Evolutionary conservation across 345 rosid species (phyloP).

Genomic region (Melaleuca quinquenervia): DNA sequence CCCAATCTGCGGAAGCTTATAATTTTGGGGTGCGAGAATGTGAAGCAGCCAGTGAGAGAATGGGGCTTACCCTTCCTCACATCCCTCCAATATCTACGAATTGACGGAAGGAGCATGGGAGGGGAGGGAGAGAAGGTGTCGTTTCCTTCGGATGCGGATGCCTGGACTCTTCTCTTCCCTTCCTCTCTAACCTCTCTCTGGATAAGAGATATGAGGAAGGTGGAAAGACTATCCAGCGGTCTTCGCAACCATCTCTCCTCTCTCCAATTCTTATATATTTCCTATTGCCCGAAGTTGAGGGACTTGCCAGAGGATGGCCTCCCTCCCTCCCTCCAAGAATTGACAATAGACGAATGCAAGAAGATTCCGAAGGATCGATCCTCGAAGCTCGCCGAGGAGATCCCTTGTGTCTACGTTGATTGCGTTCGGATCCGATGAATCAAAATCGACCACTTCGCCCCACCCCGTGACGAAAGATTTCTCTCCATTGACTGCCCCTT

Average conservation of each 20-base stretch:
- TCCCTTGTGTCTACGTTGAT: not conserved
- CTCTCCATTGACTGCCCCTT: not conserved
- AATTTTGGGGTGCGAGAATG: not conserved
- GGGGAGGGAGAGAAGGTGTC: not conserved
- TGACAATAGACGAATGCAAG: no score
- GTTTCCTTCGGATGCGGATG: not conserved
- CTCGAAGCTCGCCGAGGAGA: not conserved
- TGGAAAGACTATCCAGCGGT: not conserved
- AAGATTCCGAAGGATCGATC: no score
- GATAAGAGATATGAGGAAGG: not conserved
- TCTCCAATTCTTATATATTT: not conserved
- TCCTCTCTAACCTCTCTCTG: not conserved
- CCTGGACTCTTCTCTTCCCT: not conserved
- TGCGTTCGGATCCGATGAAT: not conserved
- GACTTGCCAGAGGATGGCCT: not conserved
- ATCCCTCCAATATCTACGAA: rapidly evolving
- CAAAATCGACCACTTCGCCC: not conserved
- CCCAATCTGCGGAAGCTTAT: not conserved
- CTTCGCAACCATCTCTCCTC: not conserved
- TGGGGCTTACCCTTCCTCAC: not conserved
- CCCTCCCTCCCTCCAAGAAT: not conserved
- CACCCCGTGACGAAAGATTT: not conserved
- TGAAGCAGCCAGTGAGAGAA: not conserved
- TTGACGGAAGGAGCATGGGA: not conserved
- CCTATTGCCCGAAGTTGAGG: not conserved